Conservation (phyloP, 495 filamentous ascomycete species). For the Amphirosellinia nigrospora region DNA sequence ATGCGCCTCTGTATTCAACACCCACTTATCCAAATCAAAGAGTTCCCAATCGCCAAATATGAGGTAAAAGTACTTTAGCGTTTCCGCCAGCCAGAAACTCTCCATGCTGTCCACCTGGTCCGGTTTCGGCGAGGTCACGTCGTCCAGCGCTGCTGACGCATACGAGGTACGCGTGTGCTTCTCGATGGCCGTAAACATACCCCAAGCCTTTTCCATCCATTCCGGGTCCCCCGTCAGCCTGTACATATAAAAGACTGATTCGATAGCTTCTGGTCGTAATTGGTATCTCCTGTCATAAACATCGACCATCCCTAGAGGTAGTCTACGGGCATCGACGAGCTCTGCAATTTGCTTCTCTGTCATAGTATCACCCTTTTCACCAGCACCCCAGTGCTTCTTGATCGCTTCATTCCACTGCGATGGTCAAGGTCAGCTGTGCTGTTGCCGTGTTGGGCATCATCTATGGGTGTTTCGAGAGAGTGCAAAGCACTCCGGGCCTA, state of each 20-base stretch:
- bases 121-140: slow-evolving; percentile 36
- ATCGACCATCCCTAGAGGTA: slow-evolving; percentile 64
- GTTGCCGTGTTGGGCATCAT: neutral
- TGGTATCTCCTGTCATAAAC: slow-evolving; percentile 69
- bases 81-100: slow-evolving; percentile 69
- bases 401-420: slow-evolving; percentile 35
- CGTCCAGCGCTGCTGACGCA: slow-evolving; percentile 39
- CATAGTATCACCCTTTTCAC: slow-evolving; percentile 32
- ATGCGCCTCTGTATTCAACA: slow-evolving; percentile 78
- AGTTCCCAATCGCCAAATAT: slow-evolving; percentile 76
- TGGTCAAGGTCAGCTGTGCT: neutral
- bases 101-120: slow-evolving; percentile 53
- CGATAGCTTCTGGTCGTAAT: slow-evolving; percentile 71
- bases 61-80: slow-evolving; percentile 86
- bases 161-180: slow-evolving; percentile 39
- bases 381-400: slow-evolving; percentile 39
- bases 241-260: slow-evolving; percentile 67
- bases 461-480: neutral
- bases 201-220: slow-evolving; percentile 66
- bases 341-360: slow-evolving; percentile 46
- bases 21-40: slow-evolving; percentile 63
- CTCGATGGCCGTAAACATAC: slow-evolving; percentile 57
- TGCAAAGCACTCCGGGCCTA: neutral
- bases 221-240: slow-evolving; percentile 61
- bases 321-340: slow-evolving; percentile 50